Percentiles rank a stretch among this genome's conserved stretches.
phyloP scores from a whole-genome alignment of 192 early-diverging fungal species.

The Haplosporangium gracile region DNA sequence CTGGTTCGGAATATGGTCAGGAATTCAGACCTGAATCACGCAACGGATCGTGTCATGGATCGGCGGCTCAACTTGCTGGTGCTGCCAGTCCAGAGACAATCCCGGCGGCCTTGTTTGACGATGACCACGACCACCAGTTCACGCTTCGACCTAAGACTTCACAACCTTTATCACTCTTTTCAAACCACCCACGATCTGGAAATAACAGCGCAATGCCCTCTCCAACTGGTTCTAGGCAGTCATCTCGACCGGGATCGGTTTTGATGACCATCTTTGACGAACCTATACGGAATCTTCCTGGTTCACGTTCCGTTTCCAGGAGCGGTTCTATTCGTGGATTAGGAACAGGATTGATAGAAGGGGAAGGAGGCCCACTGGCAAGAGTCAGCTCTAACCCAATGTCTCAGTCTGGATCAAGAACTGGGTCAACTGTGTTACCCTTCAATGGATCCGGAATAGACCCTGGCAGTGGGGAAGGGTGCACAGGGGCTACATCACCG shows the following conservation, averaged over 20 bases:
- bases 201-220: slow-evolving; percentile 7
- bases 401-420: slow-evolving; percentile 1
- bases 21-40: background rate
- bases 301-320: slow-evolving; percentile 14
- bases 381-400: background rate
- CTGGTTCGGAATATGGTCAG: background rate
- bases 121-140: slow-evolving; percentile 6
- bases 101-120: slow-evolving; percentile 9
- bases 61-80: background rate
- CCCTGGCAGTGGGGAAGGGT: background rate
- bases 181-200: slow-evolving; percentile 37
- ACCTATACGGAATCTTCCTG: slow-evolving; percentile 13
- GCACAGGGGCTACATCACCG: too few relatives aligned
- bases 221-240: slow-evolving; percentile 17
- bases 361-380: background rate
- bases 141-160: background rate
- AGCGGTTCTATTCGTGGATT: background rate
- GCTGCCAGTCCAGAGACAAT: background rate
- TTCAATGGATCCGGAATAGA: background rate
- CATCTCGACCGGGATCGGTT: slow-evolving; percentile 16
- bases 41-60: background rate
- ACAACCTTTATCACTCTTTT: slow-evolving; percentile 27
- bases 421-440: background rate
- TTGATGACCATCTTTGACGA: slow-evolving; percentile 54
- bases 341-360: too few relatives aligned